Base-by-base conservation (phyloP, 805 yeast species). In the Ogataea trehaloabstinens region DNA sequence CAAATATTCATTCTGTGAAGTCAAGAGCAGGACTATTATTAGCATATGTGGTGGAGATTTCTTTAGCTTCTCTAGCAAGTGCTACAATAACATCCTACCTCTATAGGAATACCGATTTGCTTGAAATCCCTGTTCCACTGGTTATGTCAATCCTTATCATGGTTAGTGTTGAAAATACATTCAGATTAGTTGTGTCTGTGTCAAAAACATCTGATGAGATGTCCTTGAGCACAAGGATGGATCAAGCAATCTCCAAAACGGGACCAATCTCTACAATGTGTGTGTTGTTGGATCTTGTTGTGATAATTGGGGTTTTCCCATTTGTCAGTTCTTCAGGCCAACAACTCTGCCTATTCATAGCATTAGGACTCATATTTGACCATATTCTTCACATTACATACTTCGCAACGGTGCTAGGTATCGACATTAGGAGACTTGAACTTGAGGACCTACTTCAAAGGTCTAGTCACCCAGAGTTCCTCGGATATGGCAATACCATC, bases 401-500 rank as follows among this genome's bases (percentile, higher is more conserved):
- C 56, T 74, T 85, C 42, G 65, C 80, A 1, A 78, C 88, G 0
- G 76, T 85, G 1, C 62, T 85, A 21, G 70, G 82, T 13, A 74
- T 86, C 27, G 95, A 87, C 61, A 62, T 80, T 21, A 72, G 80
- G 33, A 68, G 87, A 38, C 57, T 74, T 19, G 90, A 82, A 48
- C 66, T 82, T 13, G 73, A 73, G 12, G 87, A 80, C 43, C 55
- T 80, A 10, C 54, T 75, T 34, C 67, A 55, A 40, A 35, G 47
- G 18, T 40, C 53, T 5, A 33, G 37, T 30, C 44, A 44, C 13
- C 49, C 40, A 28, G 52, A 48, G 24, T 33, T 37, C n/a, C n/a
- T 32, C n/a, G 28, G 36, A 8, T 19, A 29, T 13, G 30, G 33
- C 16, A 34, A 35, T 19, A 19, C 28, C 4, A 29, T 49, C 31